Percentiles rank a stretch among this genome's conserved stretches.
Evolutionary conservation across 805 yeast species (phyloP).

Genomic region (Metschnikowia henanensis): DNA sequence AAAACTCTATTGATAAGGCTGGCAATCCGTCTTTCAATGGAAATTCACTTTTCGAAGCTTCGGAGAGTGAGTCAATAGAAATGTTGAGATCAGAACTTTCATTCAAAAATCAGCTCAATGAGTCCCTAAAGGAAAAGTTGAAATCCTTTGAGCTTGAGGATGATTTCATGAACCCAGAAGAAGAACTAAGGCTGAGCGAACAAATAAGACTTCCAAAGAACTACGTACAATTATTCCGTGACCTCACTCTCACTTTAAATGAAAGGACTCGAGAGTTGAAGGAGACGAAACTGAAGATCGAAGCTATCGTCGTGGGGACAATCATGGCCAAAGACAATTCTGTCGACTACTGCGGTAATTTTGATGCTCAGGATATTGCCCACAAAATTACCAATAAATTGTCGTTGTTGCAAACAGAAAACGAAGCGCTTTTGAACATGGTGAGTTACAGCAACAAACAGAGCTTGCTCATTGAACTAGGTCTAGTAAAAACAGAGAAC

Average conservation of each 20-base stretch:
- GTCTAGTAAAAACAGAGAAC: conserved; percentile 50
- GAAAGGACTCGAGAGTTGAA: conserved; percentile 49
- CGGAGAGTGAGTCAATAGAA: conserved; percentile 24
- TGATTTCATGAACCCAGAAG: conserved; percentile 4
- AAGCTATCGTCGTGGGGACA: conserved; percentile 47
- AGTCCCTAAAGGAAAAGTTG: conserved; percentile 36
- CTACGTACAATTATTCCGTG: conserved; percentile 47
- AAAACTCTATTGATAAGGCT: neutral
- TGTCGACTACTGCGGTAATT: conserved; percentile 55
- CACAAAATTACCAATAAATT: conserved; percentile 69
- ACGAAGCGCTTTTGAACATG: conserved; percentile 67
- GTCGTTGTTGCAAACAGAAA: conserved; percentile 62
- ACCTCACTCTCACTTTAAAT: conserved; percentile 47
- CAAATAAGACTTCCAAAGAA: conserved; percentile 41
- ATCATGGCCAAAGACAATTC: conserved; percentile 23
- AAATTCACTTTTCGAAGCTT: conserved; percentile 2
- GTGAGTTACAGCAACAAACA: conserved; percentile 74
- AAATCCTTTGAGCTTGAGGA: conserved; percentile 16
- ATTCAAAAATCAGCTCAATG: conserved; percentile 50
- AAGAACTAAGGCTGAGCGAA: no score
- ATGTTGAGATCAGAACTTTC: conserved; percentile 50
- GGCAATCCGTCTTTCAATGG: conserved; percentile 4
- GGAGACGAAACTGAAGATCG: conserved; percentile 63
- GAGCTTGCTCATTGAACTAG: conserved; percentile 67
- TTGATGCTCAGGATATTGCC: conserved; percentile 72